A percentile compares a stretch with the other conserved stretches of the same genome.
phyloP scores from a whole-genome alignment of 306 rosid genomes.

The Gastrolobium bilobum region DNA sequence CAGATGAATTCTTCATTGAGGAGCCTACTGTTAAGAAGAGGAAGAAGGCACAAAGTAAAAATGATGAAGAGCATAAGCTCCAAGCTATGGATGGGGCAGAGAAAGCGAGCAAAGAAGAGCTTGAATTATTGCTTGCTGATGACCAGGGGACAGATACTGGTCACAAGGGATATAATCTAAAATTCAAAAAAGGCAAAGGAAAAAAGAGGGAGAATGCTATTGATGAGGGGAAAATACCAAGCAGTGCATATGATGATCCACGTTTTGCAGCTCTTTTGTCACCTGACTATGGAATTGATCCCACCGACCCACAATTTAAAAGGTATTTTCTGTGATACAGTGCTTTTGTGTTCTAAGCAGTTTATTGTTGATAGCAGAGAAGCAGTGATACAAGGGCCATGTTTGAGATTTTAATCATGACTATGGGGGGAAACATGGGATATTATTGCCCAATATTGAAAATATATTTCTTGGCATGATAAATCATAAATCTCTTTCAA shows the following conservation, averaged over 20 bases:
- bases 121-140: slow-evolving; percentile 93
- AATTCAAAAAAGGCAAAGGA: slow-evolving; percentile 68
- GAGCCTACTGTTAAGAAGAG: slow-evolving; percentile 69
- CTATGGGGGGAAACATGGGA: not conserved
- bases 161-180: slow-evolving; percentile 79
- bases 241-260: slow-evolving; percentile 67
- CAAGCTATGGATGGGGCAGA: slow-evolving; percentile 55
- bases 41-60: slow-evolving; percentile 56
- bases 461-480: not conserved
- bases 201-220: slow-evolving; percentile 66
- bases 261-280: slow-evolving; percentile 77
- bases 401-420: not conserved
- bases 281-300: slow-evolving; percentile 77
- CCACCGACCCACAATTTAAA: slow-evolving; percentile 90
- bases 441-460: slow-evolving; percentile 2
- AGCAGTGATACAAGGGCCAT: slow-evolving; percentile 22
- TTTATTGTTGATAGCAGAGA: not conserved
- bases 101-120: slow-evolving; percentile 81
- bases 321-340: slow-evolving; percentile 62
- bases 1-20: slow-evolving; percentile 82
- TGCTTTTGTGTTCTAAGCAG: not conserved
- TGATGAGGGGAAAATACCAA: slow-evolving; percentile 78
- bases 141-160: slow-evolving; percentile 67
- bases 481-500: not conserved
- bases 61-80: slow-evolving; percentile 46